Conservation (phyloP, 192 early-diverging fungal species). For the Ramicandelaber brevisporus region DNA sequence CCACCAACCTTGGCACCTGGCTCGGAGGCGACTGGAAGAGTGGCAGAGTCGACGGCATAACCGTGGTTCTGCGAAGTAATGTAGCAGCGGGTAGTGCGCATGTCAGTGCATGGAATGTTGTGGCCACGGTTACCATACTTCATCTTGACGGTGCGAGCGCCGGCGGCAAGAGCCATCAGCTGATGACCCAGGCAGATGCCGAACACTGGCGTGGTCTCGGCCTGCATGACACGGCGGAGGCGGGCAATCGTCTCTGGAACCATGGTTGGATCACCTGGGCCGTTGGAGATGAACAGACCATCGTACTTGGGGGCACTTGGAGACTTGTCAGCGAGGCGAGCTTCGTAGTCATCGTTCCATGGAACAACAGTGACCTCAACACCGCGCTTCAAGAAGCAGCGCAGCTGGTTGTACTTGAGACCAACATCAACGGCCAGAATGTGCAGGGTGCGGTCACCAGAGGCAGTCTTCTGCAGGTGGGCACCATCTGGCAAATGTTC, state of each 20-base stretch:
- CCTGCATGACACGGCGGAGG: conserved; percentile 33
- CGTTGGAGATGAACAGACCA: conserved; percentile 84
- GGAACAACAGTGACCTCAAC: conserved; percentile 85
- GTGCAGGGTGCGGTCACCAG: conserved; percentile 43
- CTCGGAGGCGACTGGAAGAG: conserved; percentile 29
- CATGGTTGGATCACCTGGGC: conserved; percentile 87
- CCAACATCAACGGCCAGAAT: conserved; percentile 91
- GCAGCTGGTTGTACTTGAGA: conserved; percentile 98
- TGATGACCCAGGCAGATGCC: conserved; percentile 99
- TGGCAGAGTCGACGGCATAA: conserved; percentile 69
- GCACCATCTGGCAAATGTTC: conserved; percentile 13
- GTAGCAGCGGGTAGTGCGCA: conserved; percentile 88
- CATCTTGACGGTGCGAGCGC: conserved; percentile 85
- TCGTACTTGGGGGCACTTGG: conserved; percentile 17
- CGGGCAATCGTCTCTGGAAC: conserved; percentile 52
- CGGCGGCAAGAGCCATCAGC: conserved; percentile 76
- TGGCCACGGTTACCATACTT: conserved; percentile 98
- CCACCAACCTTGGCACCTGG: conserved; percentile 18
- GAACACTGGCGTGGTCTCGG: conserved; percentile 73
- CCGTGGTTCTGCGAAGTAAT: conserved; percentile 99
- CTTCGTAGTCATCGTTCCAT: conserved; percentile 84
- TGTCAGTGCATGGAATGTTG: conserved; percentile 95
- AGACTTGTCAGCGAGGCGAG: conserved; percentile 12
- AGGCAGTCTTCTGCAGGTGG: conserved; percentile 5
- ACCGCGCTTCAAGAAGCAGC: conserved; percentile 89